Evolutionary conservation across 2,329 filamentous ascomycete species (phyloP).

Genomic region (Lachnellula arida): DNA sequence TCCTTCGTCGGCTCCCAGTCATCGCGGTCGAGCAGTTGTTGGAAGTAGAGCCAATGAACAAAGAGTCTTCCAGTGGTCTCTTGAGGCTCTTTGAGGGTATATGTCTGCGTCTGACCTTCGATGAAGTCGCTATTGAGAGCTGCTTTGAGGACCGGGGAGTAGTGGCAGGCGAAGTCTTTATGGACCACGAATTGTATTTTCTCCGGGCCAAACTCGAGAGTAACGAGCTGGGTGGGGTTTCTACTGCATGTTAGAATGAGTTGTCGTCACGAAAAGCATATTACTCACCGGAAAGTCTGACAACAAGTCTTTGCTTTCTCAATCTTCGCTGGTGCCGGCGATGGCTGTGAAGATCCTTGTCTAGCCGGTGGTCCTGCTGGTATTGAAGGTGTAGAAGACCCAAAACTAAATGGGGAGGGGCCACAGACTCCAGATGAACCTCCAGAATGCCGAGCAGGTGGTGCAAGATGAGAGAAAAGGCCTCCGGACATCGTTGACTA

Average conservation of each 20-base stretch:
- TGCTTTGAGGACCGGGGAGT: not conserved
- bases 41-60: not conserved
- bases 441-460: no score
- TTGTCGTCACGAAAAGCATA: no score
- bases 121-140: not conserved
- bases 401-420: no score
- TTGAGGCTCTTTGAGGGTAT: not conserved
- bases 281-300: no score
- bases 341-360: no score
- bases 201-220: not conserved
- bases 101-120: conserved; percentile 4
- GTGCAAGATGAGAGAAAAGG: no score
- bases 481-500: no score
- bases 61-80: not conserved
- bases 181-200: not conserved
- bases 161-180: not conserved
- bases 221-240: not conserved
- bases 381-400: no score
- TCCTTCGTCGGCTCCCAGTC: not conserved
- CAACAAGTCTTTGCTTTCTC: no score
- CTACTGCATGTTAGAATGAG: not conserved
- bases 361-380: no score
- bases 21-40: not conserved
- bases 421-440: no score
- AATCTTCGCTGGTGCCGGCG: no score